phyloP scores from a whole-genome alignment of 768 basidiomycete species.

The Chlorophyllum brunneum region DNA sequence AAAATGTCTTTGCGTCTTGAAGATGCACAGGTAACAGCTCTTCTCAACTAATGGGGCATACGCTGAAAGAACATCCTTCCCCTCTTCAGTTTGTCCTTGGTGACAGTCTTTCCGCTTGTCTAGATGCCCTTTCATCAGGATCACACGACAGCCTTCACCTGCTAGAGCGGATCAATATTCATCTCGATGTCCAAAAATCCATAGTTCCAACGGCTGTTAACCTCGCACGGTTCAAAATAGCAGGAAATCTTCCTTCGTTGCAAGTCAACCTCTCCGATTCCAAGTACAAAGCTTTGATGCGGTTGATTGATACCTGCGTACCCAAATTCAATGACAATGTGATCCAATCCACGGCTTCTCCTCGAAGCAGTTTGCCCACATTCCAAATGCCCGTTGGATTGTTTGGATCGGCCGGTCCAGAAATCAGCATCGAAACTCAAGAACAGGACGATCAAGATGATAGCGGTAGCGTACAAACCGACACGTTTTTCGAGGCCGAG shows the following conservation, averaged over 20 bases:
- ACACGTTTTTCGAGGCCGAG: constrained; percentile 72
- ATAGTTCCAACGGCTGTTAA: constrained; percentile 83
- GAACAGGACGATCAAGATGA: constrained; percentile 33
- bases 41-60: constrained; percentile 31
- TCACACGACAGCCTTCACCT: constrained; percentile 70
- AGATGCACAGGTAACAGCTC: constrained; percentile 73
- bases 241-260: constrained; percentile 82
- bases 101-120: constrained; percentile 74
- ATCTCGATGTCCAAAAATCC: constrained; percentile 86
- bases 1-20: constrained; percentile 77
- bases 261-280: constrained; percentile 88
- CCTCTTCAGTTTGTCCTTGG: constrained; percentile 79
- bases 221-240: constrained; percentile 85
- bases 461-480: constrained; percentile 28
- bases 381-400: constrained; percentile 55
- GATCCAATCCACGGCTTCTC: constrained; percentile 16
- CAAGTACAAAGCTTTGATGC: constrained; percentile 91
- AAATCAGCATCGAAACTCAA: constrained; percentile 58
- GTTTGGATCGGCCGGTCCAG: constrained; percentile 49
- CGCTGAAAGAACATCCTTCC: background rate
- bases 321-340: constrained; percentile 68
- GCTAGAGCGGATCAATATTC: constrained; percentile 88
- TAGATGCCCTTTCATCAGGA: constrained; percentile 66
- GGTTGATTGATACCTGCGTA: constrained; percentile 85
- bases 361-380: constrained; percentile 23